Evolutionary conservation across 2,329 filamentous ascomycete species (phyloP), one percentile per base, ranked within the genome.

Genomic region (Gaeumannomyces sp.): DNA sequence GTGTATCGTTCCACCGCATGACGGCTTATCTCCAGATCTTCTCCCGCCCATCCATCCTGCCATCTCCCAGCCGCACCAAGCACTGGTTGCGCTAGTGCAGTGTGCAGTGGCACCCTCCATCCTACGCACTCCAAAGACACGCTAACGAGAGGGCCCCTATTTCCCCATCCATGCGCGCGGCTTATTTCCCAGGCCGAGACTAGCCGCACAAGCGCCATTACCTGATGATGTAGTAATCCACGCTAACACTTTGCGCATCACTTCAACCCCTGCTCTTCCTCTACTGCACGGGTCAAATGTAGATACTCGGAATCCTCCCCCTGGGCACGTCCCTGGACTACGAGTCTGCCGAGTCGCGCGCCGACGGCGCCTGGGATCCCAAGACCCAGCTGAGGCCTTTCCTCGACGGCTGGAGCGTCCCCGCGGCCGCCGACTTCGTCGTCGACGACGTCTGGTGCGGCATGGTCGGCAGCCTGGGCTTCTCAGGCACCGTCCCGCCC

Each of bases 281-380:
- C 11, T 10, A 8, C 33, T 31, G 29, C 4, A 31, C 29, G 29
- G 35, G 4, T 11, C 16, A 16, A 25, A 4, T 4, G 25, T 65
- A 81, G 79, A 79, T 83, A 57, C 68, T 76, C 14, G 81, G 81
- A 16, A 66, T 83, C 1, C 68, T 83, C 19, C 75, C 76, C 1
- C 72, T 83, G 13, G 81, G 80, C 33, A 81, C 78, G 2, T 81
- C 79, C 0, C 80, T 83, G 78, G 81, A 83, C 70, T 78, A 74
- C 69, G 81, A 83, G 74, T 81, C 80, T 4, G 68, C 74, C 2
- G 73, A 72, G 10, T 77, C 79, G 4, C 76, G 80, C 2, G 70
- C 71, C 31, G 77, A 78, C 59, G 80, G 80, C 28, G 81, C 79
- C 72, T 83, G 81, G 81, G 77, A 83, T 64, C 78, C 78, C 38